Percentiles rank a stretch among this genome's conserved stretches.
Conservation (phyloP, 495 filamentous ascomycete species). For the Daldinia vernicosa region DNA sequence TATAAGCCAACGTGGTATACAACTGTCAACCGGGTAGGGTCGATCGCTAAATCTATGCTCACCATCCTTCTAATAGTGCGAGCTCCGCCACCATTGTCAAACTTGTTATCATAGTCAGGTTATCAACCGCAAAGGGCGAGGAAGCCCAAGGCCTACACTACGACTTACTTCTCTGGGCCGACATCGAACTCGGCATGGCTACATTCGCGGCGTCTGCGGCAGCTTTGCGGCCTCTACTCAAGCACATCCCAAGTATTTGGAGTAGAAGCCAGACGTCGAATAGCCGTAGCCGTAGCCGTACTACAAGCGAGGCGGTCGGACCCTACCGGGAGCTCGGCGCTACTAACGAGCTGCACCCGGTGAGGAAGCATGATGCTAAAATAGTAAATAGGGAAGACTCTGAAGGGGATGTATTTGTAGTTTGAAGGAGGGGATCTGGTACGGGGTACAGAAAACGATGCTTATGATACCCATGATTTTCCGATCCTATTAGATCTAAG, state of each 20-base stretch:
- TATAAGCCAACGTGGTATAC: too few relatives aligned
- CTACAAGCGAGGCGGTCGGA: conserved; percentile 23
- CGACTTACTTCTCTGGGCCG: conserved; percentile 45
- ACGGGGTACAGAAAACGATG: background rate
- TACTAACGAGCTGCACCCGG: conserved; percentile 19
- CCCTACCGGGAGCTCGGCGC: conserved; percentile 32
- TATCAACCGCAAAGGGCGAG: conserved; percentile 33
- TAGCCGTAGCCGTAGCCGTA: conserved; percentile 17
- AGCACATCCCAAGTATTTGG: conserved; percentile 29
- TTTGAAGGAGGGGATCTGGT: background rate
- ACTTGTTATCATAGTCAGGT: conserved; percentile 41
- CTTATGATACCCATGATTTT: background rate
- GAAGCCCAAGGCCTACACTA: conserved; percentile 35
- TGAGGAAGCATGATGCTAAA: conserved; percentile 1
- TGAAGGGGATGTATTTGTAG: conserved; percentile 12
- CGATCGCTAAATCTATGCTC: background rate
- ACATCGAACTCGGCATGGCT: conserved; percentile 45
- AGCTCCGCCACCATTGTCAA: conserved; percentile 46
- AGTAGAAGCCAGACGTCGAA: conserved; percentile 18
- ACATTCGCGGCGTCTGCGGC: conserved; percentile 43
- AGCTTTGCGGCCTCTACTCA: conserved; percentile 40
- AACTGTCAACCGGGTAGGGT: background rate
- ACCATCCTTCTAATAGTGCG: conserved; percentile 28
- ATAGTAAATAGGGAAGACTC: background rate
- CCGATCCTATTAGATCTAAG: background rate